These are phyloP conservation scores for Aspergillus egyptiacus DNA, from an alignment of 495 filamentous ascomycete genomes.

Conservation along the genomic window DNA sequence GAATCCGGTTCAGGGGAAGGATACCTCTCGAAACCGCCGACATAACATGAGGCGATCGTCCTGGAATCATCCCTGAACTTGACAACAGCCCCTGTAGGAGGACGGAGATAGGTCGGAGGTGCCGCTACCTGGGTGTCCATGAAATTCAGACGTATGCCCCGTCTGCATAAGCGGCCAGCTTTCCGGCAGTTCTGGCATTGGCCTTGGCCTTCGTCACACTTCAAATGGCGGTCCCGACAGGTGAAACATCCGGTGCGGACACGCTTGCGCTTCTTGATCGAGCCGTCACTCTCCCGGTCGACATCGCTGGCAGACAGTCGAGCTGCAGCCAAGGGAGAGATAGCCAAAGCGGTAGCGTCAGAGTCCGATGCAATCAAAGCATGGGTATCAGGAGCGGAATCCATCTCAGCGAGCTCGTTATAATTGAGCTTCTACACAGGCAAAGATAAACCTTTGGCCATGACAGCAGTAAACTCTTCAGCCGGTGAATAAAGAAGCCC, in stretches of 20 bases:
- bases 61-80: conserved; percentile 85
- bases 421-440: neutral
- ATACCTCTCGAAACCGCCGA: conserved; percentile 74
- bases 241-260: conserved; percentile 75
- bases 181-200: conserved; percentile 85
- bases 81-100: conserved; percentile 62
- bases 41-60: conserved; percentile 86
- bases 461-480: neutral
- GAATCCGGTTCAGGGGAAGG: conserved; percentile 43
- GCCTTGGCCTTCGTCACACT: conserved; percentile 78
- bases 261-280: conserved; percentile 53
- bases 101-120: conserved; percentile 57
- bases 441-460: neutral
- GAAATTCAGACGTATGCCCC: conserved; percentile 87
- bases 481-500: too few relatives aligned
- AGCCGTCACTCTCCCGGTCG: conserved; percentile 24
- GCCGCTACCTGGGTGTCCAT: conserved; percentile 73
- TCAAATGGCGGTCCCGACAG: conserved; percentile 69
- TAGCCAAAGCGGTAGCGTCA: conserved; percentile 18
- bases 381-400: conserved; percentile 1
- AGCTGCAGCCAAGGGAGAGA: conserved; percentile 7
- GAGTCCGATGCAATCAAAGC: conserved; percentile 5
- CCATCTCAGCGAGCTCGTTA: neutral
- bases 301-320: conserved; percentile 12
- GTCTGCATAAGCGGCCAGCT: conserved; percentile 76